Evolutionary conservation across 2,329 filamentous ascomycete genomes (phyloP), one percentile per base, ranked within the genome.

Genomic region (Fonsecaea multimorphosa): DNA sequence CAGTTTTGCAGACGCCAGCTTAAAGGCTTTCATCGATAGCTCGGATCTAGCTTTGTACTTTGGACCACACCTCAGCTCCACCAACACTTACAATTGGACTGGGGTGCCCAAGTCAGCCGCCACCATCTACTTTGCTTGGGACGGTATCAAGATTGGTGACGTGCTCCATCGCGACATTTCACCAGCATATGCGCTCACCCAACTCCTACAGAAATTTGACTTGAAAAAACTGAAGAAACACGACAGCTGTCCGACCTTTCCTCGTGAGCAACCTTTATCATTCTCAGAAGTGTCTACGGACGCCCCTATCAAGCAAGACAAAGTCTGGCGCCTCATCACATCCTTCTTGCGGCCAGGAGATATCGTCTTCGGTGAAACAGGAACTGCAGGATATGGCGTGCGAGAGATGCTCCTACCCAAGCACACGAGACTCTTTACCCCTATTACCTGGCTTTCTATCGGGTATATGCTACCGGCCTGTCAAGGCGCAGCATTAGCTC

Each of bases 101-200:
- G 65, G 62, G 16, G 40, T 78, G 27, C 80, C 63, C 1, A 32
- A 66, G 27, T 38, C 59, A 54, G 40, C 51, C 12, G 52, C 32
- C 69, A 91, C 89, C 1, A 92, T 97, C 73, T 90, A 93, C 72
- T 88, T 97, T 73, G 90, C 95, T 79, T 90, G 87, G 75, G 87
- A 86, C 65, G 85, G 87, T 70, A 88, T 90, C 72, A 85, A 86
- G 58, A 90, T 96, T 52, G 84, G 89, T 58, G 44, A 49, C 22
- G 12, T 49, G 92, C 91, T 77, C 44, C 44, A 49, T 49, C 44
- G 44, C 19, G 44, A 49, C 44, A 49, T 49, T 49, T 49, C 44
- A 19, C 44, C 44, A 49, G 19, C 19, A 22, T 49, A 24, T 24
- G 19, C 19, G 2, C 44, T 49, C 22, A 24, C 19, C 19, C 44